These are phyloP conservation scores for Vigna hirtella DNA, from an alignment of 306 rosid genomes.

Conservation along the genomic window DNA sequence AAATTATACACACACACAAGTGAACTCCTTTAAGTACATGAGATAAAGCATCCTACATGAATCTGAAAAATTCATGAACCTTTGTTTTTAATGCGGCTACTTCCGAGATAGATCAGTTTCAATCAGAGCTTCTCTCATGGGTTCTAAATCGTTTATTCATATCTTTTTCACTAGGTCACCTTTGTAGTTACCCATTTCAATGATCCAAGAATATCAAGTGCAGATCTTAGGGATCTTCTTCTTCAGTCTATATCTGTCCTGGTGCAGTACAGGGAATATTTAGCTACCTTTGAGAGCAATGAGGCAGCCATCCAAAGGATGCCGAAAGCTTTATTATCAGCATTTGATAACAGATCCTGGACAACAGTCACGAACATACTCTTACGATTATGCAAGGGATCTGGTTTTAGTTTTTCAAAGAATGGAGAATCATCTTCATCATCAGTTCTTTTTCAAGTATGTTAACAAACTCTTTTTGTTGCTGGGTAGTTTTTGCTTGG, in stretches of 20 bases:
- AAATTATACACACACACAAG: neutral
- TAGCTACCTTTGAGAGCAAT: constrained; percentile 86
- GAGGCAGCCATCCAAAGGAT: constrained; percentile 80
- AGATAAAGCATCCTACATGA: neutral
- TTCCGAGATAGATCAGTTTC: neutral
- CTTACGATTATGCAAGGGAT: constrained; percentile 89
- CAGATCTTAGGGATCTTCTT: constrained; percentile 94
- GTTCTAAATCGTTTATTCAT: constrained; percentile 37
- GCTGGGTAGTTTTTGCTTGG: constrained; percentile 3
- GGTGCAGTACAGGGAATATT: constrained; percentile 88
- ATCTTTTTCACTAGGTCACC: constrained; percentile 72
- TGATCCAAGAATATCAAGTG: constrained; percentile 93
- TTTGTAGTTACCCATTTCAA: constrained; percentile 94
- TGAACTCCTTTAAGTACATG: neutral
- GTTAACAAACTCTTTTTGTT: constrained; percentile 20
- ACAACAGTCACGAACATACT: constrained; percentile 91
- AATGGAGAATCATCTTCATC: constrained; percentile 91
- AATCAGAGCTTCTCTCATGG: neutral
- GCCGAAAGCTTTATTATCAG: constrained; percentile 86
- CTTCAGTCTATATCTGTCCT: constrained; percentile 94
- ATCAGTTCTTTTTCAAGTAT: constrained; percentile 84
- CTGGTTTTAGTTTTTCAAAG: constrained; percentile 89
- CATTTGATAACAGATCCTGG: constrained; percentile 98
- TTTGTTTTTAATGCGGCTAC: neutral
- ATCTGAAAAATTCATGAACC: constrained; percentile 6